Conservation (phyloP, 805 yeast genomes). For the Starmerella vaccinii region DNA sequence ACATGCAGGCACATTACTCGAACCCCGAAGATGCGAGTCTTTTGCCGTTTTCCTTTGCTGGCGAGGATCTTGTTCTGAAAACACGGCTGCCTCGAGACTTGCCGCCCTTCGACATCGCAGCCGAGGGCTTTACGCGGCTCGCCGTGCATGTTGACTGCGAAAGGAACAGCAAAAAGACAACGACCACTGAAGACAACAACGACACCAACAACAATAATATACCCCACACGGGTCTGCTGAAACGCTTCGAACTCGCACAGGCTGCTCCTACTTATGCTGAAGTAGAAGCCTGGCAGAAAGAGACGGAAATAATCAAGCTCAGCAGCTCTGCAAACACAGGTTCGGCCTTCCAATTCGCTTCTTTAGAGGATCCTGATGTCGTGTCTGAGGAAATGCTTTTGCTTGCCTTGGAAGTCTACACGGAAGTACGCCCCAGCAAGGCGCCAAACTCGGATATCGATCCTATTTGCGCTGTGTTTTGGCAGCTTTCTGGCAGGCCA, state of each 20-base stretch:
- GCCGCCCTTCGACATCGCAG: conserved; percentile 22
- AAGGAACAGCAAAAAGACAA: too few relatives aligned
- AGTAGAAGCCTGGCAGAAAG: conserved; percentile 16
- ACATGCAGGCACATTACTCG: conserved; percentile 55
- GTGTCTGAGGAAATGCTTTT: conserved; percentile 38
- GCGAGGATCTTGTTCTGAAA: conserved; percentile 44
- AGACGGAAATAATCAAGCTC: background rate
- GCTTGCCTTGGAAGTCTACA: conserved; percentile 61
- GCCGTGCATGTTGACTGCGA: conserved; percentile 8
- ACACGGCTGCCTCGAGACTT: conserved; percentile 34
- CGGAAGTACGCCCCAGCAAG: conserved; percentile 39
- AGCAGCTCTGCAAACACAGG: background rate
- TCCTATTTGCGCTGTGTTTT: conserved; percentile 48
- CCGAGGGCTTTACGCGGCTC: background rate
- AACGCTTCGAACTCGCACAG: conserved; percentile 10
- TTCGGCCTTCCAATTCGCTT: conserved; percentile 10
- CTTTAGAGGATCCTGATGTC: conserved; percentile 10
- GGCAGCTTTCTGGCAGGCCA: conserved; percentile 33
- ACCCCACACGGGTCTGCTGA: background rate
- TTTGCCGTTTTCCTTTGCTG: conserved; percentile 55
- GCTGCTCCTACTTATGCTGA: conserved; percentile 14
- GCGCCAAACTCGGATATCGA: conserved; percentile 62
- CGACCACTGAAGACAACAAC: too few relatives aligned
- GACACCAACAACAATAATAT: too few relatives aligned
- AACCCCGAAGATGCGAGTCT: conserved; percentile 42